Percentiles rank a stretch among this genome's conserved stretches.
Evolutionary conservation across 2,329 filamentous ascomycete genomes (phyloP).

Genomic region (Fusarium siculi): DNA sequence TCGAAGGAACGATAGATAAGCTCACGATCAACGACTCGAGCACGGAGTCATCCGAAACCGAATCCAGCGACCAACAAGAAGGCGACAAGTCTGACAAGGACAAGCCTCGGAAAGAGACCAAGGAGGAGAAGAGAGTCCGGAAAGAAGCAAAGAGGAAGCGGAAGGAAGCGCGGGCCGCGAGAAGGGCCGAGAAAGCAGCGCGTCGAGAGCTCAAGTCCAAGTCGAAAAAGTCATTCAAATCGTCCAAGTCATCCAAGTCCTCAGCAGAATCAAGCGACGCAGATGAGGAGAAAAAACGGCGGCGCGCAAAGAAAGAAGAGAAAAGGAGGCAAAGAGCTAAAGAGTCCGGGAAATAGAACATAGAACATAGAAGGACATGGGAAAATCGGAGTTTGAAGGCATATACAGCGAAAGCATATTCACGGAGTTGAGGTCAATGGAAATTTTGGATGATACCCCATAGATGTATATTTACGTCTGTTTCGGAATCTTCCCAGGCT

Average conservation of each 20-base stretch:
- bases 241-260: conserved; percentile 45
- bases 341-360: conserved; percentile 35
- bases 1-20: conserved; percentile 74
- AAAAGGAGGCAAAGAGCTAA: conserved; percentile 49
- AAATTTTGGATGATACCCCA: conserved; percentile 47
- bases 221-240: conserved; percentile 41
- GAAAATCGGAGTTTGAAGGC: conserved; percentile 17
- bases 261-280: conserved; percentile 45
- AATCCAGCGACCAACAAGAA: conserved; percentile 49
- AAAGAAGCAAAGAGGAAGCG: conserved; percentile 48
- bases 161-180: conserved; percentile 43
- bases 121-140: conserved; percentile 54
- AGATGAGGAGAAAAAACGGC: conserved; percentile 59
- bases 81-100: conserved; percentile 17
- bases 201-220: conserved; percentile 41
- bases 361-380: conserved; percentile 20
- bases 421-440: conserved; percentile 44
- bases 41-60: conserved; percentile 42
- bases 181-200: conserved; percentile 38
- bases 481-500: conserved; percentile 76
- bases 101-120: conserved; percentile 51
- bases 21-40: conserved; percentile 43
- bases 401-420: conserved; percentile 34
- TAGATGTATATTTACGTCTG: conserved; percentile 55
- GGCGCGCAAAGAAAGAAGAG: conserved; percentile 56